Percentiles rank a stretch among this genome's conserved stretches.
Conservation (phyloP, 352 stramenopile genomes). For the Phytopythium montanum region DNA sequence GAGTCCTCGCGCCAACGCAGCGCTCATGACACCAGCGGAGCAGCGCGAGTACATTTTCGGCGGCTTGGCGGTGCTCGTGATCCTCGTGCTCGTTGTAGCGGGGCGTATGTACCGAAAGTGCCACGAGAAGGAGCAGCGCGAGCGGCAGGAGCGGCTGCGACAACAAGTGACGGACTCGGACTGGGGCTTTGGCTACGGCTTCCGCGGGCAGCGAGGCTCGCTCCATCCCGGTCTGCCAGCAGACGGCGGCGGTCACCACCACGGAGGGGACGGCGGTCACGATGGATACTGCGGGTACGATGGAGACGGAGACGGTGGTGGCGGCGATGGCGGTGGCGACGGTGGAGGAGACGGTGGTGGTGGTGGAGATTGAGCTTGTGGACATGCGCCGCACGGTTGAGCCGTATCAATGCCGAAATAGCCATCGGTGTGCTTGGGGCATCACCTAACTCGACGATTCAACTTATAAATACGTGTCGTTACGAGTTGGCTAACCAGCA, state of each 20-base stretch:
- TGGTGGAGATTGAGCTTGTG: not conserved
- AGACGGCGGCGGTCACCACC: not conserved
- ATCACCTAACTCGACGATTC: no score
- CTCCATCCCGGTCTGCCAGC: not conserved
- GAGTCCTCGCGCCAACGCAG: not conserved
- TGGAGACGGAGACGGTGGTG: not conserved
- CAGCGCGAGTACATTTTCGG: conserved; percentile 4
- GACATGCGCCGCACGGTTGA: no score
- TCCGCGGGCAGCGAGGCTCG: not conserved
- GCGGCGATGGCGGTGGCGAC: not conserved
- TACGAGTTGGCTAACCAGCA: no score
- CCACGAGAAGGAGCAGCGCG: not conserved
- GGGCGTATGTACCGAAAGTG: not conserved
- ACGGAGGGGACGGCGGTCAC: not conserved
- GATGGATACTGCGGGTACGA: not conserved
- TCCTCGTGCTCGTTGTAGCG: not conserved
- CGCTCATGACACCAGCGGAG: not conserved
- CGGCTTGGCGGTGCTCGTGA: not conserved
- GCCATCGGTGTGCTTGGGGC: no score
- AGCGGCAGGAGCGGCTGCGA: not conserved
- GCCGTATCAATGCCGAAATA: no score
- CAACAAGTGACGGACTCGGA: conserved; percentile 1
- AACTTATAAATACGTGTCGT: no score
- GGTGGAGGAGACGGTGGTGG: not conserved
- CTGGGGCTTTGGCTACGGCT: conserved; percentile 1